phyloP scores from a whole-genome alignment of 2,329 filamentous ascomycete species.

The Diplodia intermedia region DNA sequence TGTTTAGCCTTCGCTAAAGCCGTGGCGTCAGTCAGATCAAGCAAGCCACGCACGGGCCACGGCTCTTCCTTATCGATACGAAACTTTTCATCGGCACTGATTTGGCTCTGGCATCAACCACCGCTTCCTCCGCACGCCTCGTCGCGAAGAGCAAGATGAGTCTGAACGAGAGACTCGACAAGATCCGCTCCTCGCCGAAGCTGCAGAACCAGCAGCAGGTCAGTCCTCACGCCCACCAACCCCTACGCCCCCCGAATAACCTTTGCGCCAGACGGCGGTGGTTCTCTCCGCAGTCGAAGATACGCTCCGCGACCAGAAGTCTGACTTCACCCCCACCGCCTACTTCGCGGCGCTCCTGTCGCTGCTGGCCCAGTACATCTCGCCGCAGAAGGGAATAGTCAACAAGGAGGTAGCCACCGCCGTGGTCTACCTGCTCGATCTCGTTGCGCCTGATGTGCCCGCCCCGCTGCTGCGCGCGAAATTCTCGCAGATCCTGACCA shows the following conservation, averaged over 20 bases:
- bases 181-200: constrained; percentile 90
- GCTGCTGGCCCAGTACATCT: constrained; percentile 79
- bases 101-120: neutral
- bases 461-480: constrained; percentile 89
- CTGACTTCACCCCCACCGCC: constrained; percentile 81
- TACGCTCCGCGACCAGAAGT: constrained; percentile 86
- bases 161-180: constrained; percentile 91
- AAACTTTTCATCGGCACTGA: constrained; percentile 14
- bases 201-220: constrained; percentile 95
- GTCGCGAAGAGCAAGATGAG: constrained; percentile 52
- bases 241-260: constrained; percentile 18
- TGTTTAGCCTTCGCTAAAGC: neutral
- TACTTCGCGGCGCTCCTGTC: constrained; percentile 97
- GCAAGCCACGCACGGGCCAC: neutral
- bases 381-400: constrained; percentile 65
- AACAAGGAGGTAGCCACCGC: constrained; percentile 85
- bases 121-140: constrained; percentile 25
- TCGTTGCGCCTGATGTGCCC: constrained; percentile 84
- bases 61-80: constrained; percentile 22
- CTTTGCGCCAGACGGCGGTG: constrained; percentile 70
- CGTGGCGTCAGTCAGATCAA: neutral
- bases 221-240: constrained; percentile 41
- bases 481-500: constrained; percentile 89
- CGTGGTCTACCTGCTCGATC: constrained; percentile 93
- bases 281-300: constrained; percentile 92